Base-by-base conservation (phyloP, 768 basidiomycete species). In the Mycena amicta region DNA sequence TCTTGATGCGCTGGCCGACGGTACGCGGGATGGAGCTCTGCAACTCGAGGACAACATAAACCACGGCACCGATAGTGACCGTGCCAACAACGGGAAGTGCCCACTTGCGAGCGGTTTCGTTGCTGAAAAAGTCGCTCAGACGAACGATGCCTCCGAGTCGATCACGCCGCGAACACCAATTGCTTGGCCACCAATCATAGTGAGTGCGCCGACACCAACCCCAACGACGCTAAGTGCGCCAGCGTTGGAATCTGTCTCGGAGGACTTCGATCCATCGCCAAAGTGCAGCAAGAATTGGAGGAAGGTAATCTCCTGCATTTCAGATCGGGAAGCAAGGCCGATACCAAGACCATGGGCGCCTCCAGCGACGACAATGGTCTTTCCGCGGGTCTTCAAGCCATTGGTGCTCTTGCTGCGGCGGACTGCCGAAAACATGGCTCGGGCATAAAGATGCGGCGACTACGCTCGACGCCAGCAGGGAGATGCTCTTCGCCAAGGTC, bases 371-470 rank as follows among this genome's bases (percentile, higher is more conserved):
- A 93, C 77, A 15, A 82, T 77, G 3, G 84, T 80, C 50, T 62
- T 70, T 55, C 66, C 18, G 62, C 67, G 69, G 13, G 79, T 75
- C 52, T 78, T 72, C 54, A 75, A 67, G 43, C 76, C 75, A 46
- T 71, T 79, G 46, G 62, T 15, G 37, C 64, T 50, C 27, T 75
- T 76, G 3, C 74, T 74, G 55, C 74, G 80, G 60, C 80, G 72
- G 52, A 80, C 72, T 41, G 81, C 73, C 54, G 84, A 85, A 76
- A 98, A 99, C 97, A 99, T 98, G 13, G 93, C 96, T 96, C 90
- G n/a, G 96, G 93, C 77, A 92, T 86, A 80, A 99, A 99, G 15
- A 96, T 85, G 26, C 93, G 81, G 55, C 85, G 82, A 50, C 85
- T 85, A 39, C 92, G 80, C 70, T 94, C 93, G 23, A 93, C 92